Base-by-base conservation (phyloP, 805 yeast genomes). In the Pichia ethanolica region DNA sequence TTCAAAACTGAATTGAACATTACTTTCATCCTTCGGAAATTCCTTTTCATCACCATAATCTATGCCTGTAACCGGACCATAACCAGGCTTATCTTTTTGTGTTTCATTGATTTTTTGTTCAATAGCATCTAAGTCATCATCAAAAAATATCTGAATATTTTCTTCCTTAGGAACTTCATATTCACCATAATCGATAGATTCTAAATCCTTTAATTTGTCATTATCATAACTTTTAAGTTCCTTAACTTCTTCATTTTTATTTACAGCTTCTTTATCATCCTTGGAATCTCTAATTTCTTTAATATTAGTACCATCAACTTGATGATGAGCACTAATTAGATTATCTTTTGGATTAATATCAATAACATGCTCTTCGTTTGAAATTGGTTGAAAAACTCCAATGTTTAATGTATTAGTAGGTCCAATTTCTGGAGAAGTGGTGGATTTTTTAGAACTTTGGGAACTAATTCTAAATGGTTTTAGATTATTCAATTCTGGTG, bases 21-120 rank as follows among this genome's bases (percentile, higher is more conserved):
- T 56, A 34, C 60, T 59, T 45, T 63, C 70, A 46, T 64, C 66
- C 10, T 53, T 51, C 13, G 68, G 66, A 39, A 67, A 67, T 46
- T 67, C 71, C 28, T 63, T 66, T 30, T 62, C 69, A 49, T 67
- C 71, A 13, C 56, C 68, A 48, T 65, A 65, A 48, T 64, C 58
- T 26, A 60, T 49, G 1, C 49, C 55, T 5, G 50, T 49, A 5
- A 37, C 42, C 5, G 54, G 51, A 5, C 56, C 56, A 45, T 46
- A 51, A 9, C 56, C 56, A 2, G 55, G 26, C 8, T 44, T 49
- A 13, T 37, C 35, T 11, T 41, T 45, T 35, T 54, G 53, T 13
- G 48, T 33, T 35, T 42, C 44, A 10, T 27, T 40, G 2, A 47
- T 51, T 20, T 33, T 38, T 28, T 47, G 39, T 25, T 49, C 52